Conservation (phyloP, 768 basidiomycete genomes). For the Pisolithus tinctorius region DNA sequence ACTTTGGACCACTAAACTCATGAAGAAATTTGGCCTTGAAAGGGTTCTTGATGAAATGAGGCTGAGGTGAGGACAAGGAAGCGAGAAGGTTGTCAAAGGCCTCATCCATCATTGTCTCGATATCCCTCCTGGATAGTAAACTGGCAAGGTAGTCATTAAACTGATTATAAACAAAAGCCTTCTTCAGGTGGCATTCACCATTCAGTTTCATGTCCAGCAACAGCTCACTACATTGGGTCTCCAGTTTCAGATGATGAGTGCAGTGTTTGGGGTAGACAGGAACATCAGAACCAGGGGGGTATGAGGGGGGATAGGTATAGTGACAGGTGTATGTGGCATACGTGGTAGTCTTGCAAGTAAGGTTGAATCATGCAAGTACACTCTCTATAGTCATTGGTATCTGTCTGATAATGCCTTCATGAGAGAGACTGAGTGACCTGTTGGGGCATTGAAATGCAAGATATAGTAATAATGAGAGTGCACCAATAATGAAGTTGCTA, state of each 20-base stretch:
- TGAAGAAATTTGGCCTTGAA: conserved; percentile 7
- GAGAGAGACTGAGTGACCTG: too few relatives aligned
- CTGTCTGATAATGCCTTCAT: too few relatives aligned
- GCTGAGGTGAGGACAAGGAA: neutral
- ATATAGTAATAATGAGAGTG: too few relatives aligned
- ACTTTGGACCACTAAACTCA: conserved; percentile 3
- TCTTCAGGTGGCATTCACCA: neutral
- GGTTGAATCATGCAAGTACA: too few relatives aligned
- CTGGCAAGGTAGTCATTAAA: neutral
- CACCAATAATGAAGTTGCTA: too few relatives aligned
- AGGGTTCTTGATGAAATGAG: neutral
- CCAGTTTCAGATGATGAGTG: too few relatives aligned
- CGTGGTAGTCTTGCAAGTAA: neutral
- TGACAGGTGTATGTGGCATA: too few relatives aligned
- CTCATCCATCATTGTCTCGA: neutral
- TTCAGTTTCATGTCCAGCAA: neutral
- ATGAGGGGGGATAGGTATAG: too few relatives aligned
- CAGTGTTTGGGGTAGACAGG: too few relatives aligned
- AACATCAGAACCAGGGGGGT: too few relatives aligned
- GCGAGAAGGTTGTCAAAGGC: neutral
- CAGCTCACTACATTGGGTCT: neutral
- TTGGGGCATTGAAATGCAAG: too few relatives aligned
- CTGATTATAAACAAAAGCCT: neutral
- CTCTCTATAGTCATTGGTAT: too few relatives aligned
- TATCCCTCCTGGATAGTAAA: neutral